A percentile compares a stretch with the other conserved stretches of the same genome.
These are phyloP conservation scores for Gastrodia elata DNA, from an alignment of 106 monocot species.

Conservation along the genomic window DNA sequence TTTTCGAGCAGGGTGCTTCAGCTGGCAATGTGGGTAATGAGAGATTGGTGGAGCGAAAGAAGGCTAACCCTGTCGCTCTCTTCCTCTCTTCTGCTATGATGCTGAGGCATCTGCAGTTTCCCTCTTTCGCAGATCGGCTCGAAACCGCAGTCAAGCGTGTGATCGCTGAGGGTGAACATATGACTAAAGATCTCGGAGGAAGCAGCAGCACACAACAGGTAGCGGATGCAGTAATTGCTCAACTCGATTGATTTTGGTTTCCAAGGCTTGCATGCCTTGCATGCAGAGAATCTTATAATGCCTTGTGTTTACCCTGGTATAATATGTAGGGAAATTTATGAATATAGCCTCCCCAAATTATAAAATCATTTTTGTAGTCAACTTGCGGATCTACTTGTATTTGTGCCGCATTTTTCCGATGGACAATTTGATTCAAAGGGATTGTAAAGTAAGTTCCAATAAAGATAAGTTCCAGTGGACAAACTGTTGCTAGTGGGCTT, in stretches of 20 bases:
- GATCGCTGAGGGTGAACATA: slow-evolving; percentile 9
- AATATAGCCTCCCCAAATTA: too few relatives aligned
- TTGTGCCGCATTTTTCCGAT: neutral
- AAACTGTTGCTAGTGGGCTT: neutral
- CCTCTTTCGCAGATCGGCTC: slow-evolving; percentile 35
- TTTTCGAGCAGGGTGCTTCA: slow-evolving; percentile 19
- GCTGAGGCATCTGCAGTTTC: slow-evolving; percentile 19
- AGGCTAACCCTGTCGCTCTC: slow-evolving; percentile 16
- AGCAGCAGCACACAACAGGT: slow-evolving; percentile 16
- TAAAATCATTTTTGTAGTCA: neutral
- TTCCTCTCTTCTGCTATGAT: slow-evolving; percentile 29
- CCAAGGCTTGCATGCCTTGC: neutral
- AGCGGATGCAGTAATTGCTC: slow-evolving; percentile 12
- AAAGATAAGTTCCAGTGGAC: neutral
- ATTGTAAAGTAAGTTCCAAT: neutral
- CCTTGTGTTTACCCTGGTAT: too few relatives aligned
- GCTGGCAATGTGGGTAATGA: slow-evolving; percentile 21
- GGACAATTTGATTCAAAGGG: neutral
- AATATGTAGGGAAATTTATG: too few relatives aligned
- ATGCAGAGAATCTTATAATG: neutral
- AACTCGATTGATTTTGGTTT: slow-evolving; percentile 4
- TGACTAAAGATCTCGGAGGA: slow-evolving; percentile 17
- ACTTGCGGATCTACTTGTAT: neutral
- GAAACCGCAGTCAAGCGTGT: slow-evolving; percentile 12
- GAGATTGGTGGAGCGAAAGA: slow-evolving; percentile 14